Evolutionary conservation across 1,284 basidiomycete genomes (phyloP), one percentile per base, ranked within the genome.

Genomic region (Apiotrichum montevideense): DNA sequence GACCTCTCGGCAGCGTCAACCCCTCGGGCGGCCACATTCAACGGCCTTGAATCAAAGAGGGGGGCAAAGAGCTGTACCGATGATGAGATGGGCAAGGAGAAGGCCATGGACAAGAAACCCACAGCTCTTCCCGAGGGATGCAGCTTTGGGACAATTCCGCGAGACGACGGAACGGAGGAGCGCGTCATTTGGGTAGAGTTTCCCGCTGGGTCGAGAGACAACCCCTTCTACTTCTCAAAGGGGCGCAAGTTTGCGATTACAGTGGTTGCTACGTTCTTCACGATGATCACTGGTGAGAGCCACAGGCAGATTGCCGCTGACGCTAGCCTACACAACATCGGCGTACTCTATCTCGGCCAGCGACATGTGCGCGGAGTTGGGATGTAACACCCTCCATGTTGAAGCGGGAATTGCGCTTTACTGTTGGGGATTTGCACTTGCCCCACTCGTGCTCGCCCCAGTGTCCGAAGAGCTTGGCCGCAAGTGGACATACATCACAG

Each of bases 381-480:
- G 82, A 42, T 82, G 83, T 56, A 84, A 81, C 0, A 66, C 79
- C 32, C 80, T 85, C 44, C 80, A 85, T 65, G 84, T 83, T 6
- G 85, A 83, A 6, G 74, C 83, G 33, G 87, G 83, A 0, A 76
- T 85, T 40, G 82, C 80, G 56, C 77, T 83, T 35, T 89, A 81
- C 71, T 79, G 82, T 4, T 75, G 59, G 64, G 87, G 87, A 0
- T 90, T 88, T 62, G 85, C 80, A 1, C 59, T 87, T 15, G 80
- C 85, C 2, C 88, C 88, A 0, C 80, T 90, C 8, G 78, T 88
- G 3, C 80, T 85, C 1, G 84, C 87, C 0, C 85, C 87, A 0
- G 81, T 89, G 60, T 86, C 85, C 58, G 88, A 90, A 69, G 88
- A 90, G 67, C 84, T 88, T 63, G 88, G 88, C 1, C 75, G 88